Evolutionary conservation across 805 yeast genomes (phyloP).

Genomic region (Komagataella pastoris): DNA sequence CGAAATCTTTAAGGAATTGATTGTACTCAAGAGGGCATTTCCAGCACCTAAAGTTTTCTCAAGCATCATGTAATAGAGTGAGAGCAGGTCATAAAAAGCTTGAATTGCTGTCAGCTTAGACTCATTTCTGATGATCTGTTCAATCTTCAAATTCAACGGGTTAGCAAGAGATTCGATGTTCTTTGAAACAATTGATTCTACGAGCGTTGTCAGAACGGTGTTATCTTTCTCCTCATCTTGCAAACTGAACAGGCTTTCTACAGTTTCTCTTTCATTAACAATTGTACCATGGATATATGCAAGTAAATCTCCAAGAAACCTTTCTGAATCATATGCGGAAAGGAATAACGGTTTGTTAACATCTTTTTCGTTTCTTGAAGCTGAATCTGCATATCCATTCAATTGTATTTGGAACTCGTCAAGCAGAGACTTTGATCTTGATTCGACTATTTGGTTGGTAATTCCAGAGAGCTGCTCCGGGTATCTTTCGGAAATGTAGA

Average conservation of each 20-base stretch:
- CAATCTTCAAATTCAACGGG: slow-evolving; percentile 52
- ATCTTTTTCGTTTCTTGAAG: slow-evolving; percentile 5
- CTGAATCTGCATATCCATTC: slow-evolving; percentile 17
- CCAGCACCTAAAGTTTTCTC: slow-evolving; percentile 21
- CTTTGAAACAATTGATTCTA: slow-evolving; percentile 23
- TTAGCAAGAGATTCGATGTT: slow-evolving; percentile 36
- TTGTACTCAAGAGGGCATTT: neutral
- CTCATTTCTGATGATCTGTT: slow-evolving; percentile 57
- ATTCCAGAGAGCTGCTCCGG: slow-evolving; percentile 43
- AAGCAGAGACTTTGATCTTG: slow-evolving; percentile 49
- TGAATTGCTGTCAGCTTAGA: slow-evolving; percentile 38
- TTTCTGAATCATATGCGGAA: slow-evolving; percentile 65
- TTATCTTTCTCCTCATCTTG: slow-evolving; percentile 3
- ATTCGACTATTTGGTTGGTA: slow-evolving; percentile 47
- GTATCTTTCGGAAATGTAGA: slow-evolving; percentile 20
- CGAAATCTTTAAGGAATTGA: neutral
- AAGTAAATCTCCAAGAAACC: slow-evolving; percentile 76
- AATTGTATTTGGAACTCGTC: slow-evolving; percentile 59
- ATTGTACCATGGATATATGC: slow-evolving; percentile 81
- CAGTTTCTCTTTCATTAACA: slow-evolving; percentile 75
- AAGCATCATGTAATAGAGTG: slow-evolving; percentile 61
- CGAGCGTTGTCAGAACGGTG: slow-evolving; percentile 14
- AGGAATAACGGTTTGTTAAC: slow-evolving; percentile 37
- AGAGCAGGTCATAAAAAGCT: slow-evolving; percentile 49
- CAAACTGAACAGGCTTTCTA: slow-evolving; percentile 43